Evolutionary conservation across 768 basidiomycete species (phyloP).

Genomic region (Leucocoprinus sp.): DNA sequence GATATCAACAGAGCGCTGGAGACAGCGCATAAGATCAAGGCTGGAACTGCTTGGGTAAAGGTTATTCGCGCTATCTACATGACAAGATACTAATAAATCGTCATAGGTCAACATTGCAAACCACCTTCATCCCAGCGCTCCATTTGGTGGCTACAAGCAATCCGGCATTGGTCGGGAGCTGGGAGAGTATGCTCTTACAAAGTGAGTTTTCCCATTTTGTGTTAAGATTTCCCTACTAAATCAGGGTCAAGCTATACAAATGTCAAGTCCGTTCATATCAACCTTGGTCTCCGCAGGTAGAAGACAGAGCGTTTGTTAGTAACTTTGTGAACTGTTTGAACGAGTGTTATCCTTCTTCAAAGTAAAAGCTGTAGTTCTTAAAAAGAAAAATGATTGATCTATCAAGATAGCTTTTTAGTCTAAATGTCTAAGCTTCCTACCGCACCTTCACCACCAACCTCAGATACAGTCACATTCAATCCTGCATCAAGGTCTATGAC

Average conservation of each 20-base stretch:
- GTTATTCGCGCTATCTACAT: not conserved
- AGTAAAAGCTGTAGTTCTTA: too few species aligned
- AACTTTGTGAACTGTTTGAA: too few species aligned
- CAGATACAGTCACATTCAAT: conserved; percentile 29
- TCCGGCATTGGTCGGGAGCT: conserved; percentile 76
- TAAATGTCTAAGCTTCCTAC: conserved; percentile 12
- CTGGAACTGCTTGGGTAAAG: conserved; percentile 73
- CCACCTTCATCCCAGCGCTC: conserved; percentile 45
- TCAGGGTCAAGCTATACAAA: conserved; percentile 43
- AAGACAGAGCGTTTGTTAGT: not conserved
- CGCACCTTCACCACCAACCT: conserved; percentile 25
- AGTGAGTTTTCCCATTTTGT: conserved; percentile 29
- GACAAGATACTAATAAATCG: not conserved
- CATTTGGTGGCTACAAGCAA: conserved; percentile 85
- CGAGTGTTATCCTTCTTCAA: too few species aligned
- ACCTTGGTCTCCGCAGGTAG: conserved; percentile 33
- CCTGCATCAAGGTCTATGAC: conserved; percentile 29
- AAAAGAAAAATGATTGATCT: not conserved
- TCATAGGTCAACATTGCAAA: conserved; percentile 42
- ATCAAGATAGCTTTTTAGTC: not conserved
- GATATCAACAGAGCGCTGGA: conserved; percentile 68
- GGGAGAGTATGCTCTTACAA: conserved; percentile 66
- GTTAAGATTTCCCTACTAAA: not conserved
- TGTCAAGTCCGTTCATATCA: conserved; percentile 65
- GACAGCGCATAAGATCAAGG: conserved; percentile 66